Evolutionary conservation across 208 protist genomes (phyloP).

Genomic region (Trichomonas gallinae): DNA sequence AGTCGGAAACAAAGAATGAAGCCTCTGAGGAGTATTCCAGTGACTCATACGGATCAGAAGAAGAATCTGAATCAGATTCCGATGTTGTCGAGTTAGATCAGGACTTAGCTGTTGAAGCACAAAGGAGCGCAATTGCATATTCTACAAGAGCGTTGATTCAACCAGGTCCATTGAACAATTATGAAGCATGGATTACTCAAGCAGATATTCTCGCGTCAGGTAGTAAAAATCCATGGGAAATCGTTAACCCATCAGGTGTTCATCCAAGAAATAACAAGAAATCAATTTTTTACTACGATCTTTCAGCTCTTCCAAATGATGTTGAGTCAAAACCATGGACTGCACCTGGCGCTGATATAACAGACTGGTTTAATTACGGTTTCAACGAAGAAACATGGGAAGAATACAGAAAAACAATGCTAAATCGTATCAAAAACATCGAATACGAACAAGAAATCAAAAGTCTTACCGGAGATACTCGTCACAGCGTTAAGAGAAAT

Average conservation of each 20-base stretch:
- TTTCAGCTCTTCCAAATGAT: not conserved
- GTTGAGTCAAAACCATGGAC: slow-evolving; percentile 32
- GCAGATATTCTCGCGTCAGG: not conserved
- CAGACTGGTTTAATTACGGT: slow-evolving; percentile 44
- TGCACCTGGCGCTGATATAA: slow-evolving; percentile 25
- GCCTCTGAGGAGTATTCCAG: not conserved
- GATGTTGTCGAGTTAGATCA: not conserved
- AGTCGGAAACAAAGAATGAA: not conserved
- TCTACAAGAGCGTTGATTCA: not conserved
- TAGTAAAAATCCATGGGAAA: slow-evolving; percentile 17
- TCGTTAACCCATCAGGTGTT: not conserved
- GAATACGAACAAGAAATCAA: not conserved
- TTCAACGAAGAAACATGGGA: slow-evolving; percentile 40
- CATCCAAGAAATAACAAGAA: not conserved
- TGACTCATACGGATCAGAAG: not conserved
- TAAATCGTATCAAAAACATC: slow-evolving; percentile 21
- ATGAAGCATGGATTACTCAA: not conserved
- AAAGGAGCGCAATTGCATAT: not conserved
- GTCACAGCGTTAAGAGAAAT: not conserved
- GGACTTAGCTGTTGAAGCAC: not conserved
- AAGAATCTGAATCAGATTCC: too few species aligned
- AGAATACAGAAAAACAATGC: slow-evolving; percentile 27
- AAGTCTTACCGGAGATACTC: not conserved
- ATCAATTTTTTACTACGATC: slow-evolving; percentile 1
- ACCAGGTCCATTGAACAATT: not conserved